Evolutionary conservation across 176 grass and related monocot species (phyloP).

Genomic region (Luzula sylvatica): DNA sequence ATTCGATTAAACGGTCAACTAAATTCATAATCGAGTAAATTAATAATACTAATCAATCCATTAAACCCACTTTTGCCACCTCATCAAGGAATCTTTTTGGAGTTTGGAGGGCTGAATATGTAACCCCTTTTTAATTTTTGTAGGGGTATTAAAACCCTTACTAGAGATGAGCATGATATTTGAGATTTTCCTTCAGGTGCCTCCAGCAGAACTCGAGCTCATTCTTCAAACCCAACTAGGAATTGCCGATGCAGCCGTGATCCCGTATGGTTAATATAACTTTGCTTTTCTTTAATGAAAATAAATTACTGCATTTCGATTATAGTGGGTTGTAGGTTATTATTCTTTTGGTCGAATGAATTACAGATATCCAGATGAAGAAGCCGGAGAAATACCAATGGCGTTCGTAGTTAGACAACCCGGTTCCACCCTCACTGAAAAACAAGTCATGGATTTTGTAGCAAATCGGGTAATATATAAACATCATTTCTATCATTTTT

Average conservation of each 20-base stretch:
- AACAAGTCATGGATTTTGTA: slow-evolving; percentile 13
- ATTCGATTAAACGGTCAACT: too few species aligned
- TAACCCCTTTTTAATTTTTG: too few species aligned
- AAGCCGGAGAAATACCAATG: too few species aligned
- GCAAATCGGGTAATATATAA: slow-evolving; percentile 12
- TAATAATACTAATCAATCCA: too few species aligned
- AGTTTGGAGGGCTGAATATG: too few species aligned
- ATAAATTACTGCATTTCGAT: neutral
- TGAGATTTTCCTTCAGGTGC: neutral
- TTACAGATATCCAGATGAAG: slow-evolving; percentile 9
- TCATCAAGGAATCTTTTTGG: too few species aligned
- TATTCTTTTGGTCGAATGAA: neutral
- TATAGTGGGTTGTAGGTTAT: neutral
- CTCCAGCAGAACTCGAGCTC: slow-evolving; percentile 19
- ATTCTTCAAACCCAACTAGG: slow-evolving; percentile 3
- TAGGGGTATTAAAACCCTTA: too few species aligned
- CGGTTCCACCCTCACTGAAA: neutral
- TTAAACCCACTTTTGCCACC: too few species aligned
- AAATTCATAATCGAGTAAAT: too few species aligned
- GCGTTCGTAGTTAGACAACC: slow-evolving; percentile 6
- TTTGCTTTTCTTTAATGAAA: neutral
- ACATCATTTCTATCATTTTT: too few species aligned
- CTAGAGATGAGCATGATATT: too few species aligned
- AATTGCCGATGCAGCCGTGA: slow-evolving; percentile 10
- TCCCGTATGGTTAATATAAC: slow-evolving; percentile 10